These are phyloP conservation scores for Mallotus nudiflorus DNA, from an alignment of 345 rosid genomes.

Conservation along the genomic window DNA sequence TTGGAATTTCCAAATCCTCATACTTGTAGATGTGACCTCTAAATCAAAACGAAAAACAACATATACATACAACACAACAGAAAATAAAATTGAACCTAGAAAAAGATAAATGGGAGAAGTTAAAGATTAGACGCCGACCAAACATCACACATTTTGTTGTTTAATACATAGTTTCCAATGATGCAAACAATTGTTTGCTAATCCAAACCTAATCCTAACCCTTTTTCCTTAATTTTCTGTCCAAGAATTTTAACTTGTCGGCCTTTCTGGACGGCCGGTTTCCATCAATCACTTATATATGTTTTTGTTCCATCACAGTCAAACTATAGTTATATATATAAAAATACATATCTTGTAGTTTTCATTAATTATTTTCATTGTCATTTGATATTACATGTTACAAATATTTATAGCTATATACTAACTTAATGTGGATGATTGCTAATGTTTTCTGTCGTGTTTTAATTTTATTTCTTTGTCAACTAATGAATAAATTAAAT, in stretches of 20 bases:
- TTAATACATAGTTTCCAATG: slow-evolving; percentile 16
- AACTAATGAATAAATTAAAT: slow-evolving; percentile 8
- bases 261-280: slow-evolving; percentile 33
- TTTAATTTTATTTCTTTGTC: neutral
- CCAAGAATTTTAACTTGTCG: slow-evolving; percentile 22
- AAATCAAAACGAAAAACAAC: neutral
- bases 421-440: too few relatives aligned
- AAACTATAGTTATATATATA: slow-evolving; percentile 2
- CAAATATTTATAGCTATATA: too few relatives aligned
- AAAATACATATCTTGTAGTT: neutral
- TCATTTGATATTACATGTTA: neutral
- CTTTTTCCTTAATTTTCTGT: slow-evolving; percentile 3
- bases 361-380: neutral
- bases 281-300: slow-evolving; percentile 13
- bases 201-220: slow-evolving; percentile 31
- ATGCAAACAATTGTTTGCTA: slow-evolving; percentile 35
- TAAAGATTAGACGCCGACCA: slow-evolving; percentile 51
- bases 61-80: too few relatives aligned
- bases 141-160: slow-evolving; percentile 40
- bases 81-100: too few relatives aligned
- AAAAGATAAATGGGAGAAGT: slow-evolving; percentile 2
- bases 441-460: neutral
- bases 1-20: neutral
- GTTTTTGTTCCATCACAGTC: slow-evolving; percentile 17
- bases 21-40: neutral